Evolutionary conservation across 1,139 yeast genomes (phyloP), one percentile per base, ranked within the genome.

Genomic region (Yamadazyma diospyri): DNA sequence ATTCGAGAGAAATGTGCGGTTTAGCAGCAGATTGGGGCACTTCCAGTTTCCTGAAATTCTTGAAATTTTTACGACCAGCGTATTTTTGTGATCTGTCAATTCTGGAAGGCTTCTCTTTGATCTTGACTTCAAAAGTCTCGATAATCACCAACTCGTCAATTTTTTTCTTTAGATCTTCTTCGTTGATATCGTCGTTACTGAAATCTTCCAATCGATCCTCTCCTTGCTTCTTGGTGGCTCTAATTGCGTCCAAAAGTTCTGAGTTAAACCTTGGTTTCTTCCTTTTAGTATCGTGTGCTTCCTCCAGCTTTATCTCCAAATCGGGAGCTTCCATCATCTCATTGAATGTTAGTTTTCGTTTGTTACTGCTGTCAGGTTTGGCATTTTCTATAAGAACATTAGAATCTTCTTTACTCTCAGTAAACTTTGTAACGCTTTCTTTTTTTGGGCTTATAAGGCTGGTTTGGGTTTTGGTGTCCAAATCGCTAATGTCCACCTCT

Each of bases 61-160:
- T 68, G 45, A 65, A 65, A 40, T 67, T 66, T 36, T 57, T 63
- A 4, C 67, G 49, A 2, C 55, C 57, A 2, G 38, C 29, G 33
- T 52, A 53, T 4, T 23, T 29, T 35, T 30, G 4, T 30, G 36
- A 16, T 12, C 32, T 35, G 2, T 27, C 36, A 10, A 26, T 14
- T 37, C 16, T 11, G 26, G 15, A 17, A 13, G 34, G 28, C 13
- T 23, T 29, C 19, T 26, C 32, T 24, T 57, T 43, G 7, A 50
- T 19, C 10, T 38, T 35, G 3, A 64, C 38, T 13, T 57, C 61
- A 3, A 61, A 55, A 5, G 55, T 52, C 39, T 67, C 72, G 2
- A 67, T 66, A 4, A 63, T 59, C 1, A 66, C 63, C 23, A 64
- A 46, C 28, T 61, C 40, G 23, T 52, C 39, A 22, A 52, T 31